Conservation (phyloP, 208 protist genomes). For the Leishmania braziliensis region DNA sequence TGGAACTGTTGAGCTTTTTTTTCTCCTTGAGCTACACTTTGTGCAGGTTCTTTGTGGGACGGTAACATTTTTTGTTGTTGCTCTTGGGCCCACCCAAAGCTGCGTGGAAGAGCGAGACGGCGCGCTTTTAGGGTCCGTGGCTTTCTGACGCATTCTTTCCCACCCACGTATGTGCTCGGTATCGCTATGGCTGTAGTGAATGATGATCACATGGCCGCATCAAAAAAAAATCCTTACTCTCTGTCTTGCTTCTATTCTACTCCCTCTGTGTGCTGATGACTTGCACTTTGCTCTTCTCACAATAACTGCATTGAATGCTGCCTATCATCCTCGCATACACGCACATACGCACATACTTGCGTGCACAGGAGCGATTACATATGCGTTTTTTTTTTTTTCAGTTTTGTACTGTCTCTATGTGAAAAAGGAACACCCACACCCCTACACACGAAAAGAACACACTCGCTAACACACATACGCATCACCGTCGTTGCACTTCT, state of each 20-base stretch:
- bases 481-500: not conserved
- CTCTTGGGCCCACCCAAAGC: not conserved
- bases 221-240: constrained; percentile 6
- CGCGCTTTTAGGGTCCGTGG: not conserved
- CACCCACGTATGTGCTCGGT: not conserved
- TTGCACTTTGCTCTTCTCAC: not conserved
- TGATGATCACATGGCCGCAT: not conserved
- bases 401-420: not conserved
- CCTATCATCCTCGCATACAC: not conserved
- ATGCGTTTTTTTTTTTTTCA: not conserved
- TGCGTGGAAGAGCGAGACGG: not conserved
- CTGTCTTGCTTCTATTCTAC: constrained; percentile 14
- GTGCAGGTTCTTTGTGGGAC: not conserved
- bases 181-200: not conserved
- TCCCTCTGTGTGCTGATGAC: not conserved
- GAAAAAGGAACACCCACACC: not conserved
- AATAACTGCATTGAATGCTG: not conserved
- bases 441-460: not conserved
- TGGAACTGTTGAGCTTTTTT: not conserved
- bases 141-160: constrained; percentile 7
- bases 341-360: not conserved
- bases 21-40: not conserved
- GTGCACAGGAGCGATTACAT: not conserved
- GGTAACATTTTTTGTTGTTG: not conserved
- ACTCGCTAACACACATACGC: not conserved